Conservation (phyloP, 768 basidiomycete species). For the Tylopilus felleus region DNA sequence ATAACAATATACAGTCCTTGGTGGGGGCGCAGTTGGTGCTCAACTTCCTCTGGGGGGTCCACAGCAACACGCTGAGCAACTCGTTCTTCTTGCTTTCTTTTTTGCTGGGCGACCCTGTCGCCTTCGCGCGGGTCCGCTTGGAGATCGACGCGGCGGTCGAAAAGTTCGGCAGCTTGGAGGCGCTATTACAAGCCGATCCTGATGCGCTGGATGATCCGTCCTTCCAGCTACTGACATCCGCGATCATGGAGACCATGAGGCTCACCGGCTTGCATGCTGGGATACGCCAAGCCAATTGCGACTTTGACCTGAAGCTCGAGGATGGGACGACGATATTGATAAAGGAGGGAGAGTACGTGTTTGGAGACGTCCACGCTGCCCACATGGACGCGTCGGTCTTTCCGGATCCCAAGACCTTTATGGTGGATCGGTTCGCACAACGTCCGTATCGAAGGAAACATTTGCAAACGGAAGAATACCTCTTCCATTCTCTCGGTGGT, state of each 20-base stretch:
- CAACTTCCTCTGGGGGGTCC: conserved; percentile 20
- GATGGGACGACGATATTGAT: conserved; percentile 10
- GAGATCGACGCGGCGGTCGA: conserved; percentile 39
- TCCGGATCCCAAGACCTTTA: conserved; percentile 11
- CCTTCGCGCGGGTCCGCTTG: conserved; percentile 41
- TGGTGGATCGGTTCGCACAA: conserved; percentile 20
- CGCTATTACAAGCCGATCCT: conserved; percentile 10
- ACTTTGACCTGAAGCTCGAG: conserved; percentile 15
- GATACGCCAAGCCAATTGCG: conserved; percentile 13
- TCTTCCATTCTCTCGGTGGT: conserved; percentile 15
- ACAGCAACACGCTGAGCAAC: conserved; percentile 22
- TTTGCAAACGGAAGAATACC: conserved; percentile 10
- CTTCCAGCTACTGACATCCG: conserved; percentile 23
- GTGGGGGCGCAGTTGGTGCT: conserved; percentile 20
- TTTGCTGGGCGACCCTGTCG: conserved; percentile 42
- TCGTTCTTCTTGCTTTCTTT: conserved; percentile 17
- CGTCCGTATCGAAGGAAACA: conserved; percentile 11
- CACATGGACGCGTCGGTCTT: conserved; percentile 19
- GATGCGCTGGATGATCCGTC: conserved; percentile 15
- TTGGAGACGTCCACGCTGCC: conserved; percentile 15
- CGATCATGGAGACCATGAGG: conserved; percentile 27
- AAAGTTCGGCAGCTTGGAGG: conserved; percentile 11
- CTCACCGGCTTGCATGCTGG: conserved; percentile 17
- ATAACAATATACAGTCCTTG: conserved; percentile 12
- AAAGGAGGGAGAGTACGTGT: conserved; percentile 20